Conservation (phyloP, 202 grass and related monocot species). For the Schoenoplectus triqueter region DNA sequence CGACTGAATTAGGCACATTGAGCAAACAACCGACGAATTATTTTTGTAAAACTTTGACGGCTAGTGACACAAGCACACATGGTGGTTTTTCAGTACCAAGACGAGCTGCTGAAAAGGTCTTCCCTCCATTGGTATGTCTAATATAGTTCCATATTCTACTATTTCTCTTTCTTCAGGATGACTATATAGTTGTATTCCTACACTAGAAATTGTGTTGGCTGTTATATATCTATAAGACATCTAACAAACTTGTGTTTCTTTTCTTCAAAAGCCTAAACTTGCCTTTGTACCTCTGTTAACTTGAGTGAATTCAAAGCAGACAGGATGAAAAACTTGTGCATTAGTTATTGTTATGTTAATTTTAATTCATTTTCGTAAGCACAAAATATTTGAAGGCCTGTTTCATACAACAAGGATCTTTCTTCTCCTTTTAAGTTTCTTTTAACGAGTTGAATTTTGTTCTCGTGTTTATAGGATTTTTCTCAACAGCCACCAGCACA, state of each 20-base stretch:
- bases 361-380: background rate
- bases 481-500: conserved; percentile 88
- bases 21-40: conserved; percentile 99
- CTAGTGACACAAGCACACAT: conserved; percentile 96
- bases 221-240: background rate
- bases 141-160: background rate
- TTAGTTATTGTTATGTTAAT: conserved; percentile 21
- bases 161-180: conserved; percentile 1
- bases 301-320: background rate
- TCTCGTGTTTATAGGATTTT: conserved; percentile 73
- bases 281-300: background rate
- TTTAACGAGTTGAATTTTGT: background rate
- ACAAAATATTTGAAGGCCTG: background rate
- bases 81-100: conserved; percentile 98
- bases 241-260: background rate
- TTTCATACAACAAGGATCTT: background rate
- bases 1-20: conserved; percentile 71
- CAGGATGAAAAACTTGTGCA: background rate
- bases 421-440: background rate
- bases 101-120: conserved; percentile 97
- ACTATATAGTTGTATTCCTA: background rate
- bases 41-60: conserved; percentile 96
- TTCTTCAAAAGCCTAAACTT: background rate
- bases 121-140: conserved; percentile 82
- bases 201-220: background rate